phyloP scores from a whole-genome alignment of 257 asterid species.

The Solanum ahanhuiri region DNA sequence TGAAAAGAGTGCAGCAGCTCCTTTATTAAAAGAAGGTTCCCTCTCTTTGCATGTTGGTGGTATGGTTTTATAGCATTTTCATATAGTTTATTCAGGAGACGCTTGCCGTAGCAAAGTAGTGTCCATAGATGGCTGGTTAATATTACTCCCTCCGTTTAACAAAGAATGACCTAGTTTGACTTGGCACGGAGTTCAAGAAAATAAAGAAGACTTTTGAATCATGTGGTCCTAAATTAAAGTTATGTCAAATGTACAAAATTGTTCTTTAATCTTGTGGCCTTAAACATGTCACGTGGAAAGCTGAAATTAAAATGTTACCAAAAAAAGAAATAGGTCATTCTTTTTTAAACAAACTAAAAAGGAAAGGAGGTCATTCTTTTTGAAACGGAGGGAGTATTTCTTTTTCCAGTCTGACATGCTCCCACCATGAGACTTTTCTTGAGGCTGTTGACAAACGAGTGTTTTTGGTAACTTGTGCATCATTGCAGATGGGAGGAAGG shows the following conservation, averaged over 20 bases:
- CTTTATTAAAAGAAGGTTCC: constrained; percentile 62
- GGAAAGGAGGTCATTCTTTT: too few species aligned
- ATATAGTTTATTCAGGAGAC: neutral
- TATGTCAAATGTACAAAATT: too few species aligned
- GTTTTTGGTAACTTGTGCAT: neutral
- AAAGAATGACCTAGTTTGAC: too few species aligned
- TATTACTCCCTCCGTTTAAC: neutral
- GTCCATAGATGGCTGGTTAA: neutral
- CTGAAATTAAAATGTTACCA: too few species aligned
- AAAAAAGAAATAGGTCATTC: too few species aligned
- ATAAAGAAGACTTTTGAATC: too few species aligned
- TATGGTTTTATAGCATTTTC: constrained; percentile 19
- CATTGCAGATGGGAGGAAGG: constrained; percentile 71
- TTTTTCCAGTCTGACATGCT: neutral
- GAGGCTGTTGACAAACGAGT: neutral
- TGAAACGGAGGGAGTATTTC: neutral
- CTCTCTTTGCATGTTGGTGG: constrained; percentile 66
- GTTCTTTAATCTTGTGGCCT: too few species aligned
- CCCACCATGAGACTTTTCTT: neutral
- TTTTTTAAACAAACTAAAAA: too few species aligned
- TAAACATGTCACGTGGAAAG: too few species aligned
- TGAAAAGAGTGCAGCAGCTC: constrained; percentile 70
- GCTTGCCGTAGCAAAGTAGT: neutral
- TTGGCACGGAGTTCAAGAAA: too few species aligned
- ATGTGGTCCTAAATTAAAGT: too few species aligned